Base-by-base conservation (phyloP, 345 rosid genomes). In the Gynandropsis gynandra region DNA sequence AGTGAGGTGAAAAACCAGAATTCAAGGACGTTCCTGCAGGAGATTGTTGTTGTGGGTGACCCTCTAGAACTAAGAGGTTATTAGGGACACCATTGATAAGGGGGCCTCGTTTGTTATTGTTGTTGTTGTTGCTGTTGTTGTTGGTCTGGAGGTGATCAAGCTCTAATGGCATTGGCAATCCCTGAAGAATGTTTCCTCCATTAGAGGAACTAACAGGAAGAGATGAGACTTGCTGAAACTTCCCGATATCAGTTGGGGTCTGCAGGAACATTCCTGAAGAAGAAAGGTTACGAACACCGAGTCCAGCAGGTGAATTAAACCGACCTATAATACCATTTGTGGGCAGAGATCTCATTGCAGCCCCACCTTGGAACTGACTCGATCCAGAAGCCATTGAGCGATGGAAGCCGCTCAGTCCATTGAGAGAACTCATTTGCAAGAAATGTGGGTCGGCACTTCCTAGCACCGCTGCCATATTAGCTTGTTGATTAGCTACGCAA, bases 151-250 rank as follows among this genome's bases (percentile, higher is more conserved):
- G 66, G 57, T 81, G 81, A 56, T 79, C 82, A 20, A 77, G 71
- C 61, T 76, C 95, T 39, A 77, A 45, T 31, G 85, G 72, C 20
- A 75, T 56, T n/a, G 90, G 94, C 63, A 82, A 68, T 15, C 96
- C 89, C 58, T 79, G 90, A 46, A 82, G 82, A 40, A 82, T 59
- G 64, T 53, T 78, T 21, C 73, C 73, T 37, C 64, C 78, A 45
- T 69, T 74, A 57, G 29, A 76, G 38, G 73, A 67, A 16, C 66
- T 54, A 39, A 67, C 54, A 37, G 66, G 53, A 60, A 54, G 66
- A 17, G 71, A 61, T 47, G 63, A 37, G 47, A 54, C 73, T 35
- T 63, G 65, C 53, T 79, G 85, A 56, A 81, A 80, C 49, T 77
- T 75, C 14, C 70, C 75, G 27, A 60, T 66, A 62, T 63, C 65